Percentiles rank a stretch among this genome's conserved stretches.
phyloP scores from a whole-genome alignment of 2,329 filamentous ascomycete species.

The Zymoseptoria passerinii region DNA sequence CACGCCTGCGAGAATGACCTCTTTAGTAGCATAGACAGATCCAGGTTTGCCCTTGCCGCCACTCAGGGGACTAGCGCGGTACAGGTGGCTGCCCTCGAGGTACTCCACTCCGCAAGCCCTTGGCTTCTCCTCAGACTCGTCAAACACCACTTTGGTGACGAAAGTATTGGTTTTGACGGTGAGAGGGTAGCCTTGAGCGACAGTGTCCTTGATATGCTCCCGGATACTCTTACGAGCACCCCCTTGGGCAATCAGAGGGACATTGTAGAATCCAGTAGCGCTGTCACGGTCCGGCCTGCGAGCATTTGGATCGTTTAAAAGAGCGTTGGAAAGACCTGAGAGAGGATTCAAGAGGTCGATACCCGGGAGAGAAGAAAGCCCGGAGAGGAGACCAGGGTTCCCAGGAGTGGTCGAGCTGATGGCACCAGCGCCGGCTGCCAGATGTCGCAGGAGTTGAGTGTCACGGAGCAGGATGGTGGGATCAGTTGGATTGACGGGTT shows the following conservation, averaged over 20 bases:
- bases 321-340: conserved; percentile 37
- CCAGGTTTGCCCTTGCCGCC: conserved; percentile 31
- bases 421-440: conserved; percentile 16
- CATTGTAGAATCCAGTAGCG: conserved; percentile 46
- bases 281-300: conserved; percentile 37
- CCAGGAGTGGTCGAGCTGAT: neutral
- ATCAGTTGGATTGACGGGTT: conserved; percentile 16
- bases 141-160: conserved; percentile 57
- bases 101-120: conserved; percentile 38
- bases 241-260: conserved; percentile 47
- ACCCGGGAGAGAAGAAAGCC: conserved; percentile 17
- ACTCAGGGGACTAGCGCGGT: conserved; percentile 31
- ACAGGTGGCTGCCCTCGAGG: conserved; percentile 31
- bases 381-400: conserved; percentile 7
- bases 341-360: conserved; percentile 32
- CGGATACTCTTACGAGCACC: conserved; percentile 48
- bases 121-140: conserved; percentile 45
- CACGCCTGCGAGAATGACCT: conserved; percentile 42
- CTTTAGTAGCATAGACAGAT: conserved; percentile 33
- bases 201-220: conserved; percentile 47
- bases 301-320: conserved; percentile 40
- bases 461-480: conserved; percentile 17
- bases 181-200: conserved; percentile 45
- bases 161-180: conserved; percentile 52
- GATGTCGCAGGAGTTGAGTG: conserved; percentile 13